phyloP scores from a whole-genome alignment of 1,284 basidiomycete genomes.

The Cryptococcus depauperatus region DNA sequence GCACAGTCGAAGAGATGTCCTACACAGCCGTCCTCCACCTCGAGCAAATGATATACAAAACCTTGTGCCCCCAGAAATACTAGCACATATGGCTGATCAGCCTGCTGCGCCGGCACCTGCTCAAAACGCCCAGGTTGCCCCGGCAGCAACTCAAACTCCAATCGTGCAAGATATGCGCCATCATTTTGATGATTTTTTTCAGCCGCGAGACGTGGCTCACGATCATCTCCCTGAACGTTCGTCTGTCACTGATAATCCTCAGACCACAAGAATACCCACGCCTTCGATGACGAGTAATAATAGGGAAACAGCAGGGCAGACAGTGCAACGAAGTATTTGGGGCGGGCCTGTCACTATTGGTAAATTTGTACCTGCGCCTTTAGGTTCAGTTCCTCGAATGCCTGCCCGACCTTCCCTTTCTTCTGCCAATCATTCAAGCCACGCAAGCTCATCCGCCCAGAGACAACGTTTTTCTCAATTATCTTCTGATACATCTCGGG shows the following conservation, averaged over 20 bases:
- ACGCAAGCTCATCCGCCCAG: not conserved
- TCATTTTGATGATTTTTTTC: too few relatives aligned
- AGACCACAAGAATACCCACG: too few relatives aligned
- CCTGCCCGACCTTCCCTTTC: too few relatives aligned
- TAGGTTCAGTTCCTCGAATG: slow-evolving; percentile 26
- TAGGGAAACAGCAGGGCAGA: slow-evolving; percentile 14
- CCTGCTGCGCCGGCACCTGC: too few relatives aligned
- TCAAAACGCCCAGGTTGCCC: slow-evolving; percentile 1
- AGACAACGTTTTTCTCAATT: not conserved
- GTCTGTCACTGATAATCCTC: too few relatives aligned
- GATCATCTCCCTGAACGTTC: too few relatives aligned
- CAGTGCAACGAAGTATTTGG: slow-evolving; percentile 37
- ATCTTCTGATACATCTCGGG: not conserved
- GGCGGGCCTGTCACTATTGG: slow-evolving; percentile 37
- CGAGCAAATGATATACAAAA: too few relatives aligned
- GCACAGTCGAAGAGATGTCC: slow-evolving; percentile 70
- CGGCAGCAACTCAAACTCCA: too few relatives aligned
- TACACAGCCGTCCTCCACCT: slow-evolving; percentile 50
- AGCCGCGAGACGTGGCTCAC: too few relatives aligned
- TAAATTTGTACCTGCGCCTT: slow-evolving; percentile 26
- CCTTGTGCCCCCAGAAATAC: too few relatives aligned
- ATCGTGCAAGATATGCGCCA: too few relatives aligned
- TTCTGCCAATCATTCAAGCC: not conserved
- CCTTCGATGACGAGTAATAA: slow-evolving; percentile 1
- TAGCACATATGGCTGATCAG: too few relatives aligned